Percentiles rank a stretch among this genome's conserved stretches.
These are phyloP conservation scores for Leishmania braziliensis DNA, from an alignment of 208 protist genomes.

Conservation along the genomic window DNA sequence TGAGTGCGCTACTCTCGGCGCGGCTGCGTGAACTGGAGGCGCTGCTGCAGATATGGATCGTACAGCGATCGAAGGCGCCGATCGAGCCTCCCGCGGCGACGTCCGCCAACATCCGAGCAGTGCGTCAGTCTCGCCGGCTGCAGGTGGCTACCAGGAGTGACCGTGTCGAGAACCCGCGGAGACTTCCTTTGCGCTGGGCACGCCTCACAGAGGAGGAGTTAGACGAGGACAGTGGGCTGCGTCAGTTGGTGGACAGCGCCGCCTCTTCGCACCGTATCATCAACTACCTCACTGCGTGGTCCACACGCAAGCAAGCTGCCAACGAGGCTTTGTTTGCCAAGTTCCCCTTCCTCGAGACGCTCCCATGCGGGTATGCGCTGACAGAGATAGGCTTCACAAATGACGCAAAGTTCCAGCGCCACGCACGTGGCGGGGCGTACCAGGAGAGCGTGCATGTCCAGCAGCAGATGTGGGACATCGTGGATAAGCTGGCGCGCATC, in stretches of 20 bases:
- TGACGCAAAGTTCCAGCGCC: conserved; percentile 43
- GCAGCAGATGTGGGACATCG: conserved; percentile 46
- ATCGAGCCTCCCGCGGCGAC: conserved; percentile 30
- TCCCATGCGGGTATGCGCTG: conserved; percentile 62
- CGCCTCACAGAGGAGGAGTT: conserved; percentile 58
- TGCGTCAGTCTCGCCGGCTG: conserved; percentile 21
- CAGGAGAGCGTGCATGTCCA: conserved; percentile 33
- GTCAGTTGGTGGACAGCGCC: conserved; percentile 33
- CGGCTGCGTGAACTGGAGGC: conserved; percentile 12
- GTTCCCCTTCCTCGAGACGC: conserved; percentile 59
- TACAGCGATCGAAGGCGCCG: conserved; percentile 16
- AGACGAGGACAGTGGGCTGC: conserved; percentile 42
- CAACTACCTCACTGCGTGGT: conserved; percentile 43
- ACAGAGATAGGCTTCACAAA: conserved; percentile 53
- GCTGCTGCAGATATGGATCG: conserved; percentile 17
- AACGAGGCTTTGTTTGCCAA: conserved; percentile 65
- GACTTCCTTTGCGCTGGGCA: conserved; percentile 66
- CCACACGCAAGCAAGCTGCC: conserved; percentile 57
- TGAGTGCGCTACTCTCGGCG: conserved; percentile 21
- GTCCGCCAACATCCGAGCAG: conserved; percentile 17
- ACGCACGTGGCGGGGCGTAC: conserved; percentile 27
- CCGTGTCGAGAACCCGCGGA: conserved; percentile 49
- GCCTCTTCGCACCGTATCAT: conserved; percentile 21
- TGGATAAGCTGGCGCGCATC: conserved; percentile 42
- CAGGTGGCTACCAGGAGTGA: conserved; percentile 5